Conservation (phyloP, 148 eudicot species). For the Silene latifolia region DNA sequence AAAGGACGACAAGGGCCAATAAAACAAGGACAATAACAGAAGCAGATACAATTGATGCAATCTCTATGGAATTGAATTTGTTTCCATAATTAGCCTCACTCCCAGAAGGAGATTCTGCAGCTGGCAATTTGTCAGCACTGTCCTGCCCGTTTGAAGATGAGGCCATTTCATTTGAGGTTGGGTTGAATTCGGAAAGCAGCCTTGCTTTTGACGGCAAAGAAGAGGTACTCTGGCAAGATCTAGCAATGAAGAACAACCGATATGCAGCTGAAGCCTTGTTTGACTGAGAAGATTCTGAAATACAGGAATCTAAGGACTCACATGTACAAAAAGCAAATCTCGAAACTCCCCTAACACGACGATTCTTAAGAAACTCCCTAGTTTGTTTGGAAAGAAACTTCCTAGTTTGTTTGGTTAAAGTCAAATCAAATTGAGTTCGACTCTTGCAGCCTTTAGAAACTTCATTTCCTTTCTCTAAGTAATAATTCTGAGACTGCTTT, state of each 20-base stretch:
- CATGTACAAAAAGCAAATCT: constrained; percentile 17
- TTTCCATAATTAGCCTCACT: constrained; percentile 14
- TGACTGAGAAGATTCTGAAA: constrained; percentile 11
- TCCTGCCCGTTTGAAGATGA: constrained; percentile 26
- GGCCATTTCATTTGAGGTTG: constrained; percentile 16
- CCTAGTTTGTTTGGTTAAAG: constrained; percentile 42
- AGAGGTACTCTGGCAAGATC: constrained; percentile 20
- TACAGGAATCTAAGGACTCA: constrained; percentile 16
- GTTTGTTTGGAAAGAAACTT: too few species aligned
- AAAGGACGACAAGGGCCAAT: constrained; percentile 43
- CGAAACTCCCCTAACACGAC: constrained; percentile 24
- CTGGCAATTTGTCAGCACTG: too few species aligned
- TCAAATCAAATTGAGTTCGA: constrained; percentile 38
- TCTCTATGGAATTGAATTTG: constrained; percentile 40
- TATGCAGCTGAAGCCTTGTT: constrained; percentile 26
- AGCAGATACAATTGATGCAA: constrained; percentile 42
- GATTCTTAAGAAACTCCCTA: background rate
- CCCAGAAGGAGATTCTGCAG: constrained; percentile 28
- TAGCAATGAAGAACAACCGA: constrained; percentile 17
- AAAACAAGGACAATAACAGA: constrained; percentile 44
- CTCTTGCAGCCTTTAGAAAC: constrained; percentile 37
- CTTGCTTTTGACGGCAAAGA: constrained; percentile 21
- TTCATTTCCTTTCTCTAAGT: constrained; percentile 23
- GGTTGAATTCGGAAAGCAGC: constrained; percentile 25
- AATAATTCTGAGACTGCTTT: constrained; percentile 40